Conservation (phyloP, 208 protist species). For the Vickermania ingenoplastis region DNA sequence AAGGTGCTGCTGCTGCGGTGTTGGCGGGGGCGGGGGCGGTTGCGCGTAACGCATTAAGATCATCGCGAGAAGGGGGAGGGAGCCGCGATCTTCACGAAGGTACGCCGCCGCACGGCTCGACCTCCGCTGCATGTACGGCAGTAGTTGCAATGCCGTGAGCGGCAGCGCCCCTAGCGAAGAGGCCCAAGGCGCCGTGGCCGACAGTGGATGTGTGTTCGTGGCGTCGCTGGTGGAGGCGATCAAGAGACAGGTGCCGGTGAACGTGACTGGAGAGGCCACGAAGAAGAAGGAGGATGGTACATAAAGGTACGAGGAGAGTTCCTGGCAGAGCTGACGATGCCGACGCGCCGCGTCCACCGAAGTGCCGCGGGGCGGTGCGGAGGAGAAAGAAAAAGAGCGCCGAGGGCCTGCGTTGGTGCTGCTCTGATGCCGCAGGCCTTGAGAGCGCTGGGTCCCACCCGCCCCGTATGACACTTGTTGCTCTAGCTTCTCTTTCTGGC, state of each 20-base stretch:
- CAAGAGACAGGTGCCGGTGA: neutral
- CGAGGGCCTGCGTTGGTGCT: too few species aligned
- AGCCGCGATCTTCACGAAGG: slow-evolving; percentile 32
- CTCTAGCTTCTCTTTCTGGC: too few species aligned
- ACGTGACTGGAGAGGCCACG: neutral
- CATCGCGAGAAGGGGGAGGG: slow-evolving; percentile 26
- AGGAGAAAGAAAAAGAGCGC: too few species aligned
- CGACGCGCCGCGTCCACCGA: too few species aligned
- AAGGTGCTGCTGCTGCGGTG: neutral
- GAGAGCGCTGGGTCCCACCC: too few species aligned
- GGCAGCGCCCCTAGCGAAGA: neutral
- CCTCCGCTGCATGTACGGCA: slow-evolving; percentile 32
- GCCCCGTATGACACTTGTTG: too few species aligned
- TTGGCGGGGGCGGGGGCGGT: neutral
- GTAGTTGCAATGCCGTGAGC: slow-evolving; percentile 21
- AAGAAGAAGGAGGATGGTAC: neutral
- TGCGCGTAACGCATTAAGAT: slow-evolving; percentile 2
- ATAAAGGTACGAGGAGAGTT: too few species aligned
- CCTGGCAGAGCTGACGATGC: too few species aligned
- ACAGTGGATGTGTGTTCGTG: too few species aligned
- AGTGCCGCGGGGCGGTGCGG: too few species aligned
- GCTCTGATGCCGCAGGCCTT: too few species aligned
- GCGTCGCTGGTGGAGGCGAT: neutral
- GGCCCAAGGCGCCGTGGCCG: slow-evolving; percentile 9
- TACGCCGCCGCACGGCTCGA: slow-evolving; percentile 38